phyloP scores from a whole-genome alignment of 2,329 filamentous ascomycete species.

The Fonsecaea pedrosoi region DNA sequence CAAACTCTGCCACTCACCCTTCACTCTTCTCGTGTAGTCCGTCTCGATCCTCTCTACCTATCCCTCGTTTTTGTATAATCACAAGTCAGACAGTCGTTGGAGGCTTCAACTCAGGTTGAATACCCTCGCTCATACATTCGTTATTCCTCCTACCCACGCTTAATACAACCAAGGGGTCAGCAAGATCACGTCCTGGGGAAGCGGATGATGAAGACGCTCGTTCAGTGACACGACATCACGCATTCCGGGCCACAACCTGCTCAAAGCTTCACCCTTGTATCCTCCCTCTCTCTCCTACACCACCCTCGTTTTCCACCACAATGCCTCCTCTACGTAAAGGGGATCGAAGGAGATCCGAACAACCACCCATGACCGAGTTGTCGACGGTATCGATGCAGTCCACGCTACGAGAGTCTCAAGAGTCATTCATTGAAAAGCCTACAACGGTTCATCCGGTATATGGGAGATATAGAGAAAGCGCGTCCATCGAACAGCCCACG shows the following conservation, averaged over 20 bases:
- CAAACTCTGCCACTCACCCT: slow-evolving; percentile 5
- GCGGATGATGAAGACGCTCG: slow-evolving; percentile 13
- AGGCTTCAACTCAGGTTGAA: neutral
- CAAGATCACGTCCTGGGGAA: neutral
- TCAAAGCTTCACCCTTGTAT: slow-evolving; percentile 24
- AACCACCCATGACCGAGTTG: slow-evolving; percentile 35
- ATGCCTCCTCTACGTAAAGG: slow-evolving; percentile 38
- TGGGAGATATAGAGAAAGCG: slow-evolving; percentile 30
- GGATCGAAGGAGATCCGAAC: slow-evolving; percentile 27
- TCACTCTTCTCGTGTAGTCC: slow-evolving; percentile 4
- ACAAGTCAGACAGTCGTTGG: slow-evolving; percentile 4
- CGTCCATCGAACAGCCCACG: slow-evolving; percentile 18
- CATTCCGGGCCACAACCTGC: slow-evolving; percentile 7
- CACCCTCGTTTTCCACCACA: slow-evolving; percentile 23
- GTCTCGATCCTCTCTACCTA: neutral
- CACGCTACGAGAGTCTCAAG: slow-evolving; percentile 20
- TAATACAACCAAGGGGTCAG: neutral
- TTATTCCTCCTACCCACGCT: neutral
- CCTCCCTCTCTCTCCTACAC: neutral
- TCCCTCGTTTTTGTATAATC: slow-evolving; percentile 13
- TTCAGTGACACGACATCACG: slow-evolving; percentile 13
- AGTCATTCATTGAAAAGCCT: slow-evolving; percentile 29
- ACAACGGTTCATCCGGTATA: slow-evolving; percentile 31
- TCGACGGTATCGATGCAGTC: slow-evolving; percentile 27
- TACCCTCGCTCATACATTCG: slow-evolving; percentile 15